A percentile compares a stretch with the other conserved stretches of the same genome.
Conservation (phyloP, 805 yeast species). For the Hanseniaspora clermontiae region DNA sequence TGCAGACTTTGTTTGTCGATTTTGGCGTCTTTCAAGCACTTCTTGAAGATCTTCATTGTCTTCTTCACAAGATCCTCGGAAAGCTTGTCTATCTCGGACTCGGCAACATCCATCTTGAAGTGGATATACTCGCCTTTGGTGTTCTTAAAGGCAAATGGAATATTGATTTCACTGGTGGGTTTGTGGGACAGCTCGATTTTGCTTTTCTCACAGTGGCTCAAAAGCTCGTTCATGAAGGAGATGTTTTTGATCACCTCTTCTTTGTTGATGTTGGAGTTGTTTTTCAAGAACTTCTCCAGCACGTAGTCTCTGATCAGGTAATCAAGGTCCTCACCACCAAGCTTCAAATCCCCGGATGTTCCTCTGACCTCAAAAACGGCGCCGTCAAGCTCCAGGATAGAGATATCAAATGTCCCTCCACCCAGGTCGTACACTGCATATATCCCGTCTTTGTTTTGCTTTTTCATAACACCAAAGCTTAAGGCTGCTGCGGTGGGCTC, state of each 20-base stretch:
- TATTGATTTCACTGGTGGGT: slow-evolving; percentile 44
- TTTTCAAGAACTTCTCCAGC: slow-evolving; percentile 42
- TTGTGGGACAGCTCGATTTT: slow-evolving; percentile 66
- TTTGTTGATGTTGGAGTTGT: slow-evolving; percentile 29
- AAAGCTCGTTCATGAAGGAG: slow-evolving; percentile 55
- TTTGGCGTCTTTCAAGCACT: slow-evolving; percentile 64
- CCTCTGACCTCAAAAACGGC: slow-evolving; percentile 74
- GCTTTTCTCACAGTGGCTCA: slow-evolving; percentile 67
- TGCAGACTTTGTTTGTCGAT: slow-evolving; percentile 49
- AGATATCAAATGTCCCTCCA: slow-evolving; percentile 77
- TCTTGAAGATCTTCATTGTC: slow-evolving; percentile 61
- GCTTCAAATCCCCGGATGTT: slow-evolving; percentile 73
- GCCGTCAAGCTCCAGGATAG: slow-evolving; percentile 63
- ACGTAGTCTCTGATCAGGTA: slow-evolving; percentile 47
- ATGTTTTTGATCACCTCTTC: slow-evolving; percentile 34
- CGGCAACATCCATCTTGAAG: slow-evolving; percentile 45
- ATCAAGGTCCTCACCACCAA: slow-evolving; percentile 82
- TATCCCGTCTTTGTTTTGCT: slow-evolving; percentile 25
- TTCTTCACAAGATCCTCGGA: slow-evolving; percentile 52
- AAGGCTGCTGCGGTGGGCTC: slow-evolving; percentile 83
- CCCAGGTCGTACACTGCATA: slow-evolving; percentile 59
- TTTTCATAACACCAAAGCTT: slow-evolving; percentile 60
- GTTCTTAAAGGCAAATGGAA: slow-evolving; percentile 56
- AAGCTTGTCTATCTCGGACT: slow-evolving; percentile 55
- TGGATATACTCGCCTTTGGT: slow-evolving; percentile 31